Evolutionary conservation across 176 grass and related monocot genomes (phyloP), one percentile per base, ranked within the genome.

Genomic region (Puccinellia tenuiflora): DNA sequence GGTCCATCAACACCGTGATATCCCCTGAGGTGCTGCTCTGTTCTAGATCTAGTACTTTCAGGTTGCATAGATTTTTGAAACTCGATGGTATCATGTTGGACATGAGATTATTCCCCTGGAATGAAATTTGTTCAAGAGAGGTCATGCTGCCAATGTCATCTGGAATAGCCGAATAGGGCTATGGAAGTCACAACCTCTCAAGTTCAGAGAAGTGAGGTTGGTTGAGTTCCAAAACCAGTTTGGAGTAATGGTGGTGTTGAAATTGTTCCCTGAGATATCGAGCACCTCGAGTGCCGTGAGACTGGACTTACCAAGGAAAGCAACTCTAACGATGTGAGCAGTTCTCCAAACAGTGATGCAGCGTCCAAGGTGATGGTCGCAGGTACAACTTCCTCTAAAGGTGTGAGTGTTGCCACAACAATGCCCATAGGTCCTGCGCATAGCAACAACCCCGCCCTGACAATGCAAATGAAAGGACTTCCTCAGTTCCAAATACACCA

Each of bases 181-280:
- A 64, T 54, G 61, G 67, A 79, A 86, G 7, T 3, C 0, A 63
- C 84, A 86, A 0, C 0, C 0, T 3, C 0, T 0, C 9, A 79
- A 61, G 40, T 62, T 3, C 60, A 80, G 67, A 64, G 0, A 22
- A 86, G 24, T 31, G 54, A 74, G 67, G 11, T n/a, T 40, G 16
- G 55, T 64, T 52, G 45, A 16, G 14, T 80, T 80, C 84, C 77
- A 86, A 64, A 86, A 86, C 77, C 68, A 86, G 12, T 74, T 80
- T 3, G 84, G 8, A 21, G 65, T 14, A 51, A 79, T 71, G 0
- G 15, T 3, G 3, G 42, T 73, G 31, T 3, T 13, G 8, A 86
- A 86, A 11, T 10, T 1, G 0, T 53, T 80, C 22, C 0, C 0
- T 22, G 67, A 73, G 15, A 86, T 73, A 33, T 80, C 67, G 0